Base-by-base conservation (phyloP, 495 filamentous ascomycete genomes). In the Talaromyces thailandensis region DNA sequence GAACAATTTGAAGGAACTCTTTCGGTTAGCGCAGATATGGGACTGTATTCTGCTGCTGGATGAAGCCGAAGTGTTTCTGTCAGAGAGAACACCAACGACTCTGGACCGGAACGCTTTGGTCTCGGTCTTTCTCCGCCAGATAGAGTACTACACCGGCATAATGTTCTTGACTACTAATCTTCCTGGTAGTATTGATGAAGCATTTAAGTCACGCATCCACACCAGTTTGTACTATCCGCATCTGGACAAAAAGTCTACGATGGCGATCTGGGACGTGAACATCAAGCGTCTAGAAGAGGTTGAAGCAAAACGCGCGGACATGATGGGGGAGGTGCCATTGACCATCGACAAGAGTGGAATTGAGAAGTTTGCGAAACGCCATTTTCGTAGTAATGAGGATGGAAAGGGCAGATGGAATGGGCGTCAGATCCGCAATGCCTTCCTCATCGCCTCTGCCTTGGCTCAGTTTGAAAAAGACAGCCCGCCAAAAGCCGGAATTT, bases 111-210 rank as follows among this genome's bases (percentile, higher is more conserved):
- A 87, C 51, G 76, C 71, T 9, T 65, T 84, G 0, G 80, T 84
- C 0, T 64, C 66, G 14, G 76, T 82, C 43, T 85, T 86, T 63
- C 72, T 84, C 0, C 71, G 84, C 12, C 66, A 70, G 0, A 70
- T 86, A 0, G 82, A 86, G 56, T 86, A 82, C 66, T 86, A 84
- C 66, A 62, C 73, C 0, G 84, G 84, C 6, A 82, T 86, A 26
- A 71, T 86, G 0, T 83, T 86, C 64, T 68, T 86, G 2, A 85
- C 84, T 0, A 84, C 82, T 1, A 86, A 85, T 64, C 67, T 68
- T 11, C 70, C 78, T 12, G 72, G 73, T 28, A 70, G 61, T 14
- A 75, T 84, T 48, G 81, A 84, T 64, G 70, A 77, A 62, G 80
- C 80, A 0, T 79, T 84, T 64, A 73, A 75, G 56, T 80, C 76